Evolutionary conservation across 352 stramenopile genomes (phyloP).

Genomic region (Achlya hypogyna): DNA sequence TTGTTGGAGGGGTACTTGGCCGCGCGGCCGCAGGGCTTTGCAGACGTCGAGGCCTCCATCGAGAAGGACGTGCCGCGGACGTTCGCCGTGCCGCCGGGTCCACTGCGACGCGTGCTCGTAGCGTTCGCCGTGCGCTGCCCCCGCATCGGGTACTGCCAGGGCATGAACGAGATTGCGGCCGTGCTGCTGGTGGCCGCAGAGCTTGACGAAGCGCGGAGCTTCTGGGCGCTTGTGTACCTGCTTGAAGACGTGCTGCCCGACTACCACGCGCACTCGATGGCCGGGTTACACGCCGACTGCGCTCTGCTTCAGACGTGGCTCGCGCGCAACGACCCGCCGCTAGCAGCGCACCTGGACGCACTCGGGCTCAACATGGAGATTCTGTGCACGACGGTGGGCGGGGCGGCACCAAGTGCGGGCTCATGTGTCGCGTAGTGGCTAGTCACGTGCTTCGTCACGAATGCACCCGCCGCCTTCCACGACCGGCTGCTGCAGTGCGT

Average conservation of each 20-base stretch:
- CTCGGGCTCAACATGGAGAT: conserved; percentile 83
- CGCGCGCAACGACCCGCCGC: conserved; percentile 58
- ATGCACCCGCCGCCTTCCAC: conserved; percentile 50
- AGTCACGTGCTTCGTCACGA: conserved; percentile 79
- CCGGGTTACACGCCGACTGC: conserved; percentile 73
- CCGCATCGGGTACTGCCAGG: conserved; percentile 72
- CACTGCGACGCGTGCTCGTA: conserved; percentile 59
- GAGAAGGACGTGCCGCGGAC: conserved; percentile 75
- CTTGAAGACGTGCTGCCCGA: conserved; percentile 66
- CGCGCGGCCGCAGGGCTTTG: neutral
- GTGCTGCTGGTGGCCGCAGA: conserved; percentile 48
- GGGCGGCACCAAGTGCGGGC: neutral
- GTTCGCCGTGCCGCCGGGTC: conserved; percentile 39
- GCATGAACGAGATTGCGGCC: conserved; percentile 78
- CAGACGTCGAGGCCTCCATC: conserved; percentile 63
- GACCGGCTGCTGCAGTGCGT: conserved; percentile 79
- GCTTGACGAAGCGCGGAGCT: conserved; percentile 40
- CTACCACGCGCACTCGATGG: conserved; percentile 81
- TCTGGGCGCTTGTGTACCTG: conserved; percentile 51
- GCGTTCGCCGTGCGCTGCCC: conserved; percentile 68
- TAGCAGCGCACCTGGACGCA: conserved; percentile 59
- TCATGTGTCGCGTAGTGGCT: conserved; percentile 39
- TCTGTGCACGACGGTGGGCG: conserved; percentile 44
- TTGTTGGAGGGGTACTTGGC: neutral
- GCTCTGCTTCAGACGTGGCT: conserved; percentile 75